Base-by-base conservation (phyloP, 345 rosid species). In the Raphanus sativus region DNA sequence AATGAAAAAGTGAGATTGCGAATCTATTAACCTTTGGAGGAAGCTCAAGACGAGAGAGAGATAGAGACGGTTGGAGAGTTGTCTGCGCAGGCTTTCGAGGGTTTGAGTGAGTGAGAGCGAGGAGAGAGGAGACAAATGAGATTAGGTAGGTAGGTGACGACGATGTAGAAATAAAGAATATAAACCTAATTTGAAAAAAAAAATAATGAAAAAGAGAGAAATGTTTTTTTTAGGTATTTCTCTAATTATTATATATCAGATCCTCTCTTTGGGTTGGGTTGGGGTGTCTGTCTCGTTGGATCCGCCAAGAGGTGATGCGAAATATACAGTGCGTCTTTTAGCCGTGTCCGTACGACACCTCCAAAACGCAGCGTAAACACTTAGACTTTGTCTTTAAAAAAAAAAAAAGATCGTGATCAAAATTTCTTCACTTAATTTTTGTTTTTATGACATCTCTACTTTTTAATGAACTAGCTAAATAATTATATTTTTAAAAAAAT, bases 211-310 rank as follows among this genome's bases (percentile, higher is more conserved):
- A 1, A 4, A 16, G 8, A 10, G 13, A 40, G 5, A 61, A 29
- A 13, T 29, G 2, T 29, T 36, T 21, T 28, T 34, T 33, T 38
- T 38, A 38, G 10, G 13, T 9, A 10, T 38, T 21, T 21, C 21
- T 21, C 21, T 21, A 21, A 21, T 21, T 38, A 13, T 2, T 28
- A 28, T n/a, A 13, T 28, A 48, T 0, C 7, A 45, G 77, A 72
- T 65, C n/a, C n/a, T n/a, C 58, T 61, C 1, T 61, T n/a, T 45
- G 52, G 5, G 28, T 8, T 65, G 58, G 73, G 77, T 1, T 67
- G 17, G 52, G 55, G 77, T 73, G 77, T 68, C 78, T 60, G 77
- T 68, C 78, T 60, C 70, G 78, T 61, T 28, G 75, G 75, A 68
- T 79, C 75, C 78, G 78, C 70, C 66, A 79, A 74, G 70, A 69